Base-by-base conservation (phyloP, 768 basidiomycete genomes). In the Lactifluus piperatus region DNA sequence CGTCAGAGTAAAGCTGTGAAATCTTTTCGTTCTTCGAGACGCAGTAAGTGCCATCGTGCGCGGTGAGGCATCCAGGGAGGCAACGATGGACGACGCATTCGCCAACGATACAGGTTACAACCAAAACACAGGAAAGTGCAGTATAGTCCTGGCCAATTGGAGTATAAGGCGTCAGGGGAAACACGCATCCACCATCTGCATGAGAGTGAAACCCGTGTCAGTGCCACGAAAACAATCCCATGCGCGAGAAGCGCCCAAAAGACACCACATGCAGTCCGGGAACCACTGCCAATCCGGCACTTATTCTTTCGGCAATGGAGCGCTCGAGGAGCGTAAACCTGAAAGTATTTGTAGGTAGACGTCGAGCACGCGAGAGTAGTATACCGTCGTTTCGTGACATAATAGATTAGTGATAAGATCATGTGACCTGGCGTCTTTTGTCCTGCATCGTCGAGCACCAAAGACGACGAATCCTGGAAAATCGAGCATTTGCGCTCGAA, bases 171-270 rank as follows among this genome's bases (percentile, higher is more conserved):
- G 67, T 64, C 43, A 74, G 67, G 24, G 72, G 65, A 24, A 76
- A 61, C 32, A 68, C 65, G 58, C 80, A 81, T 4, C 79, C 80
- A 46, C 79, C 79, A 60, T 79, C 79, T 80, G 62, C n/a, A 13
- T 16, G n/a, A n/a, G n/a, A n/a, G n/a, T n/a, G n/a, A 34, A 34
- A 34, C 34, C 11, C 6, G 34, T 34, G 34, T 34, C 34, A 34
- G 34, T 34, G 3, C 10, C 30, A 34, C 13, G 11, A 3, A 13
- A 13, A n/a, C 34, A 34, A 3, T 81, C 80, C 76, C 77, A 80
- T 2, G 75, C 72, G 2, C 70, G 68, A 9, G 68, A 58, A 16
- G 67, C 65, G 10, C 75, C 68, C 16, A 76, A 24, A 70, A 73
- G 52, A 80, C 69, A 6, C 76, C 76, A 57, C 81, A 81, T n/a